Conservation (phyloP, 169 alveolate genomes). For the Cyclospora cayetanensis region DNA sequence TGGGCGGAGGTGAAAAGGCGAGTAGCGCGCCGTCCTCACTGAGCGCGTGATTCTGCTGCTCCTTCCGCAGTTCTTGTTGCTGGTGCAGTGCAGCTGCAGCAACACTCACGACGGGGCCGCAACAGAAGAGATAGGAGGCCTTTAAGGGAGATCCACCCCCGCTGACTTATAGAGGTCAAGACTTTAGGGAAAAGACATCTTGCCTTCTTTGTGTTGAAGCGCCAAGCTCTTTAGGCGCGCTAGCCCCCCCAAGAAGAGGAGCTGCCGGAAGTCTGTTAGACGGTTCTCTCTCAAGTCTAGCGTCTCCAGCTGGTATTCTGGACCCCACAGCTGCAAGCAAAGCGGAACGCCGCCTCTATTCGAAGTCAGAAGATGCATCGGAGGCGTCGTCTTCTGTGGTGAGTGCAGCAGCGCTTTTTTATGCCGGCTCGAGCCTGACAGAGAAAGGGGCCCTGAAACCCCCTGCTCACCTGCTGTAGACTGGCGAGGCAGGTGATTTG, state of each 20-base stretch:
- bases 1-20: not conserved
- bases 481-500: not conserved
- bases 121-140: not conserved
- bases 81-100: slow-evolving; percentile 25
- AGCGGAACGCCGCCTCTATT: no score
- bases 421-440: no score
- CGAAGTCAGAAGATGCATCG: no score
- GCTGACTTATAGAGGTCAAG: no score
- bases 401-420: no score
- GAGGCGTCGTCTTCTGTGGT: no score
- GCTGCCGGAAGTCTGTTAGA: not conserved
- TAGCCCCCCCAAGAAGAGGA: not conserved
- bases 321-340: slow-evolving; percentile 19
- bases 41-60: not conserved
- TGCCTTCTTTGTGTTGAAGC: not conserved
- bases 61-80: not conserved
- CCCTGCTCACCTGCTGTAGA: not conserved
- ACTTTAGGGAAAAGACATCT: not conserved
- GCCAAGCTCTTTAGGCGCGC: not conserved
- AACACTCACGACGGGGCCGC: not conserved
- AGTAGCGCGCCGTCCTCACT: not conserved
- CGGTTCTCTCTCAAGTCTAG: slow-evolving; percentile 16
- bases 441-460: no score
- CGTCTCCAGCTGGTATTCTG: not conserved
- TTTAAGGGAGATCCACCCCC: not conserved